phyloP scores from a whole-genome alignment of 345 rosid genomes.

The Populus deltoides region DNA sequence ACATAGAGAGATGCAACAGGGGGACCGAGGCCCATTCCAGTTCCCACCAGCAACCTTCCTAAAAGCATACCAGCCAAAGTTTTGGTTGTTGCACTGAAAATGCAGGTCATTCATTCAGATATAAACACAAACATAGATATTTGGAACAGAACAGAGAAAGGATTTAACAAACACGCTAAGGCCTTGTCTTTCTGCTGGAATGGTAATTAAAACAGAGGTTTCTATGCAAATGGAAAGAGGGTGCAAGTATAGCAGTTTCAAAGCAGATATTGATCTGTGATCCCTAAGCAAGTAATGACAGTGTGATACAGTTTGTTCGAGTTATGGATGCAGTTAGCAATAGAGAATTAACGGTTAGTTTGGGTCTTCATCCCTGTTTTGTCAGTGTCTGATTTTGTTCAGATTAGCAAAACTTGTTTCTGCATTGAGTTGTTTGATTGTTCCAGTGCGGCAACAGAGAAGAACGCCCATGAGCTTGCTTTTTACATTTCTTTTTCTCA shows the following conservation, averaged over 20 bases:
- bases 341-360: background rate
- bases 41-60: slow-evolving; percentile 89
- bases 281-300: background rate
- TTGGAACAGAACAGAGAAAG: background rate
- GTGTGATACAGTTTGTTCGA: background rate
- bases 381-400: background rate
- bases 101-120: slow-evolving; percentile 6
- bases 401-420: background rate
- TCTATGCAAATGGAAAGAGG: background rate
- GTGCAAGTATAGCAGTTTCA: background rate
- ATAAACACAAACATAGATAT: background rate
- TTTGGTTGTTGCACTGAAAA: slow-evolving; percentile 63
- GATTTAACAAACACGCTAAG: background rate
- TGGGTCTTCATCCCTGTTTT: background rate
- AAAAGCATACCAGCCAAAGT: slow-evolving; percentile 73
- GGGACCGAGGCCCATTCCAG: slow-evolving; percentile 94
- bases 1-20: slow-evolving; percentile 91
- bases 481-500: background rate
- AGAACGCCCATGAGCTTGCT: background rate
- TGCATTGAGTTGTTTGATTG: background rate
- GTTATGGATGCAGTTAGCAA: background rate
- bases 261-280: slow-evolving; percentile 1
- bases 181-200: background rate
- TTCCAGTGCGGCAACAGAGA: background rate
- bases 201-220: background rate